Conservation (phyloP, 257 asterid species). For the Nicotiana noctiflora region DNA sequence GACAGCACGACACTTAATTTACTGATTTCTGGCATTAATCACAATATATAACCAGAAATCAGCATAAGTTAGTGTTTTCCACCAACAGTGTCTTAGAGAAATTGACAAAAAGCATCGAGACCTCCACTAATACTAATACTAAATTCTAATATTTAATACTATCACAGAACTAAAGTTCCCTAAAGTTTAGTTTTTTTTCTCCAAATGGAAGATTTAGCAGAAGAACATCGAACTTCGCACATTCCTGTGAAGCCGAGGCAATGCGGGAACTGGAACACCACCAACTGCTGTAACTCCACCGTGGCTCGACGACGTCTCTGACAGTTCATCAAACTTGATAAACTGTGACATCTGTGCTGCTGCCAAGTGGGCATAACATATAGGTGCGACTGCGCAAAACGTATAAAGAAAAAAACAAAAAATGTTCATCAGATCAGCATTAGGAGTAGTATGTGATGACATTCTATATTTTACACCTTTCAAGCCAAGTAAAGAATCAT, state of each 20-base stretch:
- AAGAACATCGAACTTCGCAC: conserved; percentile 55
- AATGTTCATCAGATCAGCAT: background rate
- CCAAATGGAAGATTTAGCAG: conserved; percentile 21
- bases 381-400: conserved; percentile 53
- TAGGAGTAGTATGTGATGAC: background rate
- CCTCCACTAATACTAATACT: background rate
- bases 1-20: background rate
- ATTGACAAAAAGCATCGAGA: background rate
- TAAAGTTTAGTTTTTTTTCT: background rate
- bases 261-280: conserved; percentile 24
- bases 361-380: conserved; percentile 69
- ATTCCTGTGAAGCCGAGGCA: conserved; percentile 31
- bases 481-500: background rate
- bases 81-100: too few relatives aligned
- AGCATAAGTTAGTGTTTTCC: too few relatives aligned
- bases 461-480: background rate
- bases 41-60: background rate
- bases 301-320: conserved; percentile 44
- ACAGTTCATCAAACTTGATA: conserved; percentile 51
- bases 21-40: background rate
- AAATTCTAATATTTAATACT: background rate
- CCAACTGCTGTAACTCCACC: conserved; percentile 27
- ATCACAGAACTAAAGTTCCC: background rate
- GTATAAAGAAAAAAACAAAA: background rate
- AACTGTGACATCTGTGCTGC: conserved; percentile 59